Evolutionary conservation across 208 protist species (phyloP), one percentile per base, ranked within the genome.

Genomic region (Trypanosomatidae sp.): DNA sequence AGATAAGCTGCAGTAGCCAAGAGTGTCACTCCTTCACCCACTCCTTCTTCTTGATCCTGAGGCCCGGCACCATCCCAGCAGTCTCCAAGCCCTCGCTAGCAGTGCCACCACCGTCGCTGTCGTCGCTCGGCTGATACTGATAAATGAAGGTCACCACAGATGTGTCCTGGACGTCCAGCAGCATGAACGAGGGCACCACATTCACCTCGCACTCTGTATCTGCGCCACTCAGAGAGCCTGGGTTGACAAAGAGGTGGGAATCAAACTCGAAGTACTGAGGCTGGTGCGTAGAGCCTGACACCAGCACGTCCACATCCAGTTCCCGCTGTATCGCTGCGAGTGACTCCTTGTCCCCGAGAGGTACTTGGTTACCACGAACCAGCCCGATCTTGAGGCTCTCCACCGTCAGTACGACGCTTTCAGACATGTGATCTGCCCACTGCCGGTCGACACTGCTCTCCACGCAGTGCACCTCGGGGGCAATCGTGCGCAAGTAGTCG

Each of bases 161-260:
- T 36, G 81, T 90, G 33, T 93, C 96, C 66, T 98, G 93, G 5
- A 99, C 79, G 77, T 99, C 98, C 65, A 99, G 97, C 41, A 99
- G 87, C 36, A 99, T 92, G 82, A 99, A 99, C 1, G 94, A 94
- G 9, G 99, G 98, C 9, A 78, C 79, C 0, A 96, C 85, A 22
- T 98, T 87, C 13, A 79, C 83, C 28, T 84, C 82, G 4, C 64
- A 52, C 6, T 79, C 70, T 19, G 82, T 85, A 77, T 96, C 99
- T 3, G 99, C 96, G 17, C 99, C 99, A 9, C 98, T 99, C n/a
- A 98, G 98, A 47, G 97, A 99, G 39, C 99, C 99, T 12, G 99
- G 99, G 73, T 99, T 99, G 22, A 99, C 80, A 66, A 99, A 99
- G 44, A 99, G 89, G 69, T 96, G 93, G n/a, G 91, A 94, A 67